Evolutionary conservation across 345 rosid species (phyloP).

Genomic region (Sonneratia caseolaris): DNA sequence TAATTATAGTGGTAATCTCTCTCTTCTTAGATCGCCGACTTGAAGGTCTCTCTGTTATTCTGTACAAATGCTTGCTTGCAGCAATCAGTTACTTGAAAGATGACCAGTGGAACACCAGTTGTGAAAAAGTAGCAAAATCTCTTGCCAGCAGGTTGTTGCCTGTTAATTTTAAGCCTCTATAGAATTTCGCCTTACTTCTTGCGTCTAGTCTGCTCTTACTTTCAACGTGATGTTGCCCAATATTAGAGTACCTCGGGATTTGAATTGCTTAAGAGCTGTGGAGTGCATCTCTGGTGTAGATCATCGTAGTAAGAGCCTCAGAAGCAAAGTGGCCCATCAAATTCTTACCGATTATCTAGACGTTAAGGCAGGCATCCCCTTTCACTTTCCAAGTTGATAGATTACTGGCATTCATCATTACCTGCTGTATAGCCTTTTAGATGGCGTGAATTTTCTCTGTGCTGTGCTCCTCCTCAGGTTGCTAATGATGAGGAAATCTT

Average conservation of each 20-base stretch:
- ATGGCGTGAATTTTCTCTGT: not conserved
- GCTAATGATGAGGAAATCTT: constrained; percentile 50
- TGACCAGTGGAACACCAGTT: constrained; percentile 66
- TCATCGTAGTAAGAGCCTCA: constrained; percentile 48
- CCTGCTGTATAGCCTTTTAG: not conserved
- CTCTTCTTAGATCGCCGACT: constrained; percentile 56
- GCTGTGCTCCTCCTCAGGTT: constrained; percentile 32
- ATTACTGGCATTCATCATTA: not conserved
- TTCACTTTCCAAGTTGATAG: constrained; percentile 2
- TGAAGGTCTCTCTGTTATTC: constrained; percentile 44
- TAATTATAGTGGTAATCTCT: constrained; percentile 34
- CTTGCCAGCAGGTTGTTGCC: constrained; percentile 53
- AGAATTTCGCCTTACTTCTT: not conserved
- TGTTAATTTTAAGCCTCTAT: not conserved
- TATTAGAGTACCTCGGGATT: constrained; percentile 60
- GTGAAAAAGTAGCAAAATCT: constrained; percentile 48
- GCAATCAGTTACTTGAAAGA: constrained; percentile 49
- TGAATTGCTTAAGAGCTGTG: constrained; percentile 65
- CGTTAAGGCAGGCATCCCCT: constrained; percentile 39
- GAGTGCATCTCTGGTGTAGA: constrained; percentile 57
- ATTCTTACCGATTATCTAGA: constrained; percentile 45
- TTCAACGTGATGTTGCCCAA: constrained; percentile 11
- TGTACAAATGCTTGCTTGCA: constrained; percentile 42
- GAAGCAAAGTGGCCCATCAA: constrained; percentile 49
- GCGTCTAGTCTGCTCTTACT: not conserved